phyloP scores from a whole-genome alignment of 1,139 yeast species.

The Suhomyces ambrosiae region DNA sequence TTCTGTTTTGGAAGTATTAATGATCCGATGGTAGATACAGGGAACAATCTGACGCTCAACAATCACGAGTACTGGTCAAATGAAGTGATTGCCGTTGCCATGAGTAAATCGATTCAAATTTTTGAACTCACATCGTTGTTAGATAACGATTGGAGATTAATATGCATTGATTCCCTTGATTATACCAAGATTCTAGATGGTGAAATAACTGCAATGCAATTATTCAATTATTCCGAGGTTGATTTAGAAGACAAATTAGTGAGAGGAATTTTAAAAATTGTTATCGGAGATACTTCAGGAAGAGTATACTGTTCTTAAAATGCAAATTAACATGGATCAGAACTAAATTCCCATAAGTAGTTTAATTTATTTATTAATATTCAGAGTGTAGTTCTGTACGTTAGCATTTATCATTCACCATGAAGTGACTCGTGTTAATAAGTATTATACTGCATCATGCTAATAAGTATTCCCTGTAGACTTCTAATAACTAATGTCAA shows the following conservation, averaged over 20 bases:
- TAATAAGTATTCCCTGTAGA: too few species aligned
- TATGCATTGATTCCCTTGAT: constrained; percentile 22
- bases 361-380: too few species aligned
- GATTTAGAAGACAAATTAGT: constrained; percentile 40
- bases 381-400: too few species aligned
- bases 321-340: too few species aligned
- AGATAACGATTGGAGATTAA: constrained; percentile 27
- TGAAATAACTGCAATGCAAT: constrained; percentile 18
- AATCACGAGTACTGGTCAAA: constrained; percentile 43
- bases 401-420: background rate
- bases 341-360: too few species aligned
- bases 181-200: constrained; percentile 13
- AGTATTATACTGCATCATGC: too few species aligned
- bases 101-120: constrained; percentile 24
- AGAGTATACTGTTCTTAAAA: constrained; percentile 28
- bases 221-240: constrained; percentile 34
- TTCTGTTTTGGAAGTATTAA: constrained; percentile 39
- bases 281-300: constrained; percentile 46
- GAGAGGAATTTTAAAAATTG: constrained; percentile 35
- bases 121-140: constrained; percentile 28
- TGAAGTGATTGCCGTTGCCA: constrained; percentile 35
- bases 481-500: too few species aligned
- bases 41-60: constrained; percentile 24
- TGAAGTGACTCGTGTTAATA: background rate
- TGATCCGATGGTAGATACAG: constrained; percentile 30